Base-by-base conservation (phyloP, 2,329 filamentous ascomycete species). In the Colletotrichum kahawae region DNA sequence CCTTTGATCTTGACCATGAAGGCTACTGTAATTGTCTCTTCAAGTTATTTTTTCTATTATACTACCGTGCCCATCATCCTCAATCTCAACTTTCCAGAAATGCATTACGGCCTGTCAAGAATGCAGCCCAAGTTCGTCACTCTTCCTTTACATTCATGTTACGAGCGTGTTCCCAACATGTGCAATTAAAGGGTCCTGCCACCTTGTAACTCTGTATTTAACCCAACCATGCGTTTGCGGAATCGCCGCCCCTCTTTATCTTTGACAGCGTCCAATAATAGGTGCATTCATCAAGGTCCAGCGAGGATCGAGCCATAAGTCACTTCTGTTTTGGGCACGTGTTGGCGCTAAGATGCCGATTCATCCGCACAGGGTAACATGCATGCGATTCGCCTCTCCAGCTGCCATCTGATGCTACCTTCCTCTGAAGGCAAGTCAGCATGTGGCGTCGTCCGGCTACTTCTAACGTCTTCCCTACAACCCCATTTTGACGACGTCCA, bases 331-430 rank as follows among this genome's bases (percentile, higher is more conserved):
- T 27, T 7, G 38, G 12, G 57, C 67, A 63, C 67, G 67, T 63
- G 67, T 56, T 64, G 67, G 29, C n/a, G 57, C 67, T 38, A 56
- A 59, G 21, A 54, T 64, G 57, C 57, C 67, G 57, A 36, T 31
- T 64, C 29, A 63, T n/a, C 67, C 67, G 67, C 51, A 27, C 33
- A 27, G 57, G 3, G 67, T 38, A 31, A 13, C 33, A 59, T 21
- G 54, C 66, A 60, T n/a, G 18, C 18, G 4, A 33, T 21, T 29
- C 54, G 38, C 66, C 56, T 34, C 66, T 33, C 7, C 21, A 29
- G 13, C 65, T 57, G 5, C 57, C 36, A 31, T 12, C 24, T 27
- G 56, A 38, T 24, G 38, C 38, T 48, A 54, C 67, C 38, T 43
- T 29, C 48, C 33, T 43, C 27, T 56, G 48, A 0, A 18, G 56